phyloP scores from a whole-genome alignment of 2,329 filamentous ascomycete species.

The Paecilomyces fulvus region DNA sequence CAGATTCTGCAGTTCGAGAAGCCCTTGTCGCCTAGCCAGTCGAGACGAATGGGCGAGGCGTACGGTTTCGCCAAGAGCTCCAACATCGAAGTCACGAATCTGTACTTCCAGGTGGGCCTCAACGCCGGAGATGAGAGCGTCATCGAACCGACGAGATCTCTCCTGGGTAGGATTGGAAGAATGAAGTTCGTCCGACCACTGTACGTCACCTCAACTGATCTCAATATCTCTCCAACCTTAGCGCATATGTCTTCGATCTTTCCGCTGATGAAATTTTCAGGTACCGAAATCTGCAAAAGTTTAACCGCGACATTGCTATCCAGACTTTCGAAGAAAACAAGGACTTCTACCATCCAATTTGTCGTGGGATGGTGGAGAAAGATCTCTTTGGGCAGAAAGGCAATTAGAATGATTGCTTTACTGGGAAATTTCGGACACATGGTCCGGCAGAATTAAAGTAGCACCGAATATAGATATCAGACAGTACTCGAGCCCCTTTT shows the following conservation, averaged over 20 bases:
- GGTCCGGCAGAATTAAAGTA: not conserved
- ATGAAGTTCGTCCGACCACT: constrained; percentile 97
- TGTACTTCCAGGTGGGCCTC: constrained; percentile 74
- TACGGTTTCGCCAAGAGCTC: constrained; percentile 68
- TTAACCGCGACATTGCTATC: constrained; percentile 66
- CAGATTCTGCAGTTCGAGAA: constrained; percentile 59
- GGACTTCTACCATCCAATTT: constrained; percentile 95
- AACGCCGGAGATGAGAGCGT: constrained; percentile 61
- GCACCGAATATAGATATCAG: not conserved
- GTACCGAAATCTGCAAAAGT: constrained; percentile 61
- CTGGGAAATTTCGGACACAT: too few relatives aligned
- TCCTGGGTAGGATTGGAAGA: constrained; percentile 73
- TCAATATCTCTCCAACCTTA: not conserved
- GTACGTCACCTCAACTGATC: constrained; percentile 33
- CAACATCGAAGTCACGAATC: constrained; percentile 77
- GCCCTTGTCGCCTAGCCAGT: constrained; percentile 56
- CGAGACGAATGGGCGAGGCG: constrained; percentile 61
- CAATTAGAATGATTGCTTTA: not conserved
- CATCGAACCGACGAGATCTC: constrained; percentile 61
- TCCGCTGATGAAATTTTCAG: constrained; percentile 10
- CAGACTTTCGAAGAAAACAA: constrained; percentile 78
- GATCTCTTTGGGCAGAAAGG: constrained; percentile 51
- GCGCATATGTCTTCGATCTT: not conserved
- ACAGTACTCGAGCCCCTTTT: not conserved
- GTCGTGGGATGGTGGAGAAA: constrained; percentile 76